Conservation (phyloP, 2,329 filamentous ascomycete genomes). For the Thielaviopsis cerberus region DNA sequence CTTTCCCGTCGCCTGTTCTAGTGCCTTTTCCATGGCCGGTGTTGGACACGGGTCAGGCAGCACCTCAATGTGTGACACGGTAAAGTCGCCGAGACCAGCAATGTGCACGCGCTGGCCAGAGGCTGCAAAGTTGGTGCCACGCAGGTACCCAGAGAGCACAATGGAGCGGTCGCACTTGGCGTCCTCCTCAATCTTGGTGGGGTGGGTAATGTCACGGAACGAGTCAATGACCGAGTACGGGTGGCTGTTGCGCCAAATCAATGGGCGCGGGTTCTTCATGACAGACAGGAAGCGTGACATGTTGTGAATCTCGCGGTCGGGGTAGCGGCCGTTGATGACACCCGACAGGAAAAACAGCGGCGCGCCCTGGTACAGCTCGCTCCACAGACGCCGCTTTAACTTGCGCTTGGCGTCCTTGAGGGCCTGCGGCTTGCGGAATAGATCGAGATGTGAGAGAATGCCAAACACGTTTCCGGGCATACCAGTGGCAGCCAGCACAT, state of each 20-base stretch:
- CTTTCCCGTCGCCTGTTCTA: conserved; percentile 71
- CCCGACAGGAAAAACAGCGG: conserved; percentile 94
- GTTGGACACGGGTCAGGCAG: conserved; percentile 92
- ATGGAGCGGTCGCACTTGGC: conserved; percentile 79
- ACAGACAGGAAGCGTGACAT: conserved; percentile 86
- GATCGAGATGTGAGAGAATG: conserved; percentile 83
- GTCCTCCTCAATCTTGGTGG: conserved; percentile 75
- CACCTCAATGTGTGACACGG: conserved; percentile 64
- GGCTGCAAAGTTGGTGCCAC: conserved; percentile 84
- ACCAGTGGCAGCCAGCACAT: conserved; percentile 77
- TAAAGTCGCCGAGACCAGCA: conserved; percentile 78
- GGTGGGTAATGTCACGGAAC: conserved; percentile 86
- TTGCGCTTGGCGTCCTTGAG: conserved; percentile 90
- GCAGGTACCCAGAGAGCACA: conserved; percentile 78
- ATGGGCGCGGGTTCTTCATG: conserved; percentile 96
- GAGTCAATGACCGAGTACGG: conserved; percentile 87
- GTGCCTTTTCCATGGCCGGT: conserved; percentile 69
- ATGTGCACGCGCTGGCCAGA: conserved; percentile 77
- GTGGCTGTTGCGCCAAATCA: conserved; percentile 91
- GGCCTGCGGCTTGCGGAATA: conserved; percentile 85
- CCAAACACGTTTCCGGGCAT: conserved; percentile 99
- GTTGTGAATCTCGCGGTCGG: conserved; percentile 91
- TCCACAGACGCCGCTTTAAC: conserved; percentile 90
- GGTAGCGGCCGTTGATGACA: conserved; percentile 90
- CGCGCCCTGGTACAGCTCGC: conserved; percentile 86